Conservation (phyloP, 768 basidiomycete genomes). For the Fomitopsis pulvina region DNA sequence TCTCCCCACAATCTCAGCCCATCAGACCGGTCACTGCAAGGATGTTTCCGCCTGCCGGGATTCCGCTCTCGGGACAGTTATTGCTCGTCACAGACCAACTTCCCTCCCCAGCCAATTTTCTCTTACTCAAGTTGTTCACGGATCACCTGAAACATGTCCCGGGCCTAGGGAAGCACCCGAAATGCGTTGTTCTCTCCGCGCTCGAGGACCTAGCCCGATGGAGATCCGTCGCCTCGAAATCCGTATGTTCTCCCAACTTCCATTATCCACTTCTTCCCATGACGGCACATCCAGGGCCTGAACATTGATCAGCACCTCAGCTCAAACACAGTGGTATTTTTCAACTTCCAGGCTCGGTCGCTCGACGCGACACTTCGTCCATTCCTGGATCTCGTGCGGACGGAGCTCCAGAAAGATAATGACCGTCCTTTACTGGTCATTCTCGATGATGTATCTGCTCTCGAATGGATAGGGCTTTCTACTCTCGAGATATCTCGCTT, state of each 20-base stretch:
- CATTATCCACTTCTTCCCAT: background rate
- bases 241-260: conserved; percentile 34
- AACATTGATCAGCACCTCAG: conserved; percentile 26
- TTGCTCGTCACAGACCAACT: conserved; percentile 68
- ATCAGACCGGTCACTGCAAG: too few relatives aligned
- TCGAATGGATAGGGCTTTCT: conserved; percentile 68
- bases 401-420: conserved; percentile 1
- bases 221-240: conserved; percentile 57
- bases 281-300: conserved; percentile 20
- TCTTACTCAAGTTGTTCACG: conserved; percentile 50
- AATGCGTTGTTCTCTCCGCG: conserved; percentile 48
- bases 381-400: conserved; percentile 12
- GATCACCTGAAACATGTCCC: conserved; percentile 41
- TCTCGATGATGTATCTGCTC: conserved; percentile 60
- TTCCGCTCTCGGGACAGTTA: conserved; percentile 43
- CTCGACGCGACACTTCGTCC: conserved; percentile 13
- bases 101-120: conserved; percentile 64
- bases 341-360: conserved; percentile 35
- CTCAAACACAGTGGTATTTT: conserved; percentile 39
- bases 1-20: too few relatives aligned
- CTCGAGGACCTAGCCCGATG: conserved; percentile 53
- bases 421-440: conserved; percentile 40
- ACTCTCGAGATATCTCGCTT: conserved; percentile 47
- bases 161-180: conserved; percentile 18
- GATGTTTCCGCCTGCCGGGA: conserved; percentile 50